Conservation (phyloP, 177 flowering plant genomes). For the Telopea speciosissima region DNA sequence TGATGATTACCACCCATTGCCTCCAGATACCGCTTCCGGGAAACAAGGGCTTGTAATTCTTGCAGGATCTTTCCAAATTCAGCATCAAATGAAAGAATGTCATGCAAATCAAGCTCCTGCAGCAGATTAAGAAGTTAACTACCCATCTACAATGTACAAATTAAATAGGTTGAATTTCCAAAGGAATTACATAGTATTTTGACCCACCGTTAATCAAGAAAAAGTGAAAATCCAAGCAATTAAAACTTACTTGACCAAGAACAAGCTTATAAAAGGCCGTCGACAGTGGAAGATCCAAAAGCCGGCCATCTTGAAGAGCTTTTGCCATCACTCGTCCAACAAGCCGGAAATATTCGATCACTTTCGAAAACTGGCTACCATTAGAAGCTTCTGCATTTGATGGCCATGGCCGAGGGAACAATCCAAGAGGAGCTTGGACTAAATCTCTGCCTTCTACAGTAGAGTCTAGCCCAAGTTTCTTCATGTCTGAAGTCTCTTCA, state of each 20-base stretch:
- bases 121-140: slow-evolving; percentile 4
- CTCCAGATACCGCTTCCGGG: slow-evolving; percentile 68
- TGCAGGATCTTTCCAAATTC: slow-evolving; percentile 80
- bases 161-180: neutral
- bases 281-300: slow-evolving; percentile 86
- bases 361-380: slow-evolving; percentile 62
- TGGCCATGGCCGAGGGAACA: slow-evolving; percentile 98
- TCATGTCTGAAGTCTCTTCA: slow-evolving; percentile 13
- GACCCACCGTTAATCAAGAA: neutral
- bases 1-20: slow-evolving; percentile 31
- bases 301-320: slow-evolving; percentile 99
- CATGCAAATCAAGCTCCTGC: slow-evolving; percentile 97
- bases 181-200: neutral
- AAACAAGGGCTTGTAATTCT: slow-evolving; percentile 73
- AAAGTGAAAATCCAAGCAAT: neutral
- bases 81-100: slow-evolving; percentile 72
- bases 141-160: neutral
- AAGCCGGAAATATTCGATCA: slow-evolving; percentile 67
- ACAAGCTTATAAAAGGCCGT: slow-evolving; percentile 81
- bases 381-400: slow-evolving; percentile 61
- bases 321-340: slow-evolving; percentile 95
- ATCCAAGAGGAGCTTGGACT: slow-evolving; percentile 80
- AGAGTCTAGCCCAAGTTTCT: slow-evolving; percentile 18
- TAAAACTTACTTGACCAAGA: slow-evolving; percentile 76
- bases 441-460: slow-evolving; percentile 30